Evolutionary conservation across 2,329 filamentous ascomycete species (phyloP), one percentile per base, ranked within the genome.

Genomic region (Phaeosphaeriaceae sp.): DNA sequence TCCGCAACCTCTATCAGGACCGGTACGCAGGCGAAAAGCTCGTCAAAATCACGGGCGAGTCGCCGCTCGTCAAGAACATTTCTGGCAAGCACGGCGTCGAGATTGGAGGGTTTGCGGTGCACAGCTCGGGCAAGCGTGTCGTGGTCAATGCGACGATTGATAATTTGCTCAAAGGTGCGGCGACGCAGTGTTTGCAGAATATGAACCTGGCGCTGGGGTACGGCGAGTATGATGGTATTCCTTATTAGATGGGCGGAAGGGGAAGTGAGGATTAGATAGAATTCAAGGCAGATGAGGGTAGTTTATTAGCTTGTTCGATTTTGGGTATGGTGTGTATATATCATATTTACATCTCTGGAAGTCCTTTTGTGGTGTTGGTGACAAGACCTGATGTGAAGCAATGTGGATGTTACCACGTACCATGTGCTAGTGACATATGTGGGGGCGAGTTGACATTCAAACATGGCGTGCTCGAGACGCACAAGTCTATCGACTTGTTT

Each of bases 111-210:
- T 98, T 98, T 72, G 93, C 92, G n/a, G 92, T 97, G 41, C 90
- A 97, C 80, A 92, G 87, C 67, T 88, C 87, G 21, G 94, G 94
- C 57, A 95, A 93, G 86, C 86, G 95, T 51, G 93, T 96, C 0
- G 94, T 98, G n/a, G 87, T 98, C 62, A 96, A 93, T 74, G 91
- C 90, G 19, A 96, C 91, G 2, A 97, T 97, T 71, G 93, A 97
- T 79, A 97, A 97, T 79, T 81, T 97, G 67, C 84, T 95, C 69
- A 97, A 97, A 86, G 93, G 93, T 59, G 93, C 93, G 53, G 91
- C 91, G 7, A 97, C 93, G 11, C 93, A 97, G 78, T 97, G 93
- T 81, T 80, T 97, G 77, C 93, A 96, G 84, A 96, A 96, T 80
- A 95, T 96, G 91, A 96, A 96, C 79, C 83, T 96, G 57, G 90